phyloP scores from a whole-genome alignment of 768 basidiomycete species.

The Suillus variegatus region DNA sequence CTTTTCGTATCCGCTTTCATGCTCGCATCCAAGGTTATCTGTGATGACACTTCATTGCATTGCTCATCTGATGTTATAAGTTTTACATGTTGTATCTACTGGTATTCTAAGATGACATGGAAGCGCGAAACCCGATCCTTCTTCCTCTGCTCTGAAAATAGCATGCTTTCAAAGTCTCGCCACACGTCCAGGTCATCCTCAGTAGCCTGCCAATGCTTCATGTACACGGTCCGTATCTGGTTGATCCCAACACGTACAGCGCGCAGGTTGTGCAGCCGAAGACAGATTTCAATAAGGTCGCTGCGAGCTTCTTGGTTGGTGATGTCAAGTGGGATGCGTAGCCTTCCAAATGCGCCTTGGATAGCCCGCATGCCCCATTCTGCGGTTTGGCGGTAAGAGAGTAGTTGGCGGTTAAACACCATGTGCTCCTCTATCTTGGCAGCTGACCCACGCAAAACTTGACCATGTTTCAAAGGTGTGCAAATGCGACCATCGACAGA shows the following conservation, averaged over 20 bases:
- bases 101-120: conserved; percentile 27
- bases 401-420: conserved; percentile 38
- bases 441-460: conserved; percentile 13
- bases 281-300: conserved; percentile 38
- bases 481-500: conserved; percentile 35
- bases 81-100: conserved; percentile 7
- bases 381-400: conserved; percentile 48
- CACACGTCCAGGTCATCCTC: too few species aligned
- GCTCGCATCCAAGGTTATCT: too few species aligned
- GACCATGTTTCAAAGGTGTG: conserved; percentile 39
- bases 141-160: too few species aligned
- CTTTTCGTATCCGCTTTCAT: too few species aligned
- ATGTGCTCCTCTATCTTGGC: conserved; percentile 23
- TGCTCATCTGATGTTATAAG: too few species aligned
- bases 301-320: conserved; percentile 22
- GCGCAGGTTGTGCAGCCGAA: conserved; percentile 38
- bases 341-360: conserved; percentile 47
- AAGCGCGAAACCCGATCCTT: conserved; percentile 16
- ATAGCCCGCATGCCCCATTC: conserved; percentile 52
- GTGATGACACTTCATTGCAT: too few species aligned
- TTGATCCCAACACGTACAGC: conserved; percentile 34
- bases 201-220: too few species aligned
- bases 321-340: conserved; percentile 44
- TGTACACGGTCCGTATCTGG: too few species aligned
- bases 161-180: too few species aligned